Percentiles rank a stretch among this genome's conserved stretches.
These are phyloP conservation scores for Colletotrichum tanaceti DNA, from an alignment of 2,329 filamentous ascomycete genomes.

Conservation along the genomic window DNA sequence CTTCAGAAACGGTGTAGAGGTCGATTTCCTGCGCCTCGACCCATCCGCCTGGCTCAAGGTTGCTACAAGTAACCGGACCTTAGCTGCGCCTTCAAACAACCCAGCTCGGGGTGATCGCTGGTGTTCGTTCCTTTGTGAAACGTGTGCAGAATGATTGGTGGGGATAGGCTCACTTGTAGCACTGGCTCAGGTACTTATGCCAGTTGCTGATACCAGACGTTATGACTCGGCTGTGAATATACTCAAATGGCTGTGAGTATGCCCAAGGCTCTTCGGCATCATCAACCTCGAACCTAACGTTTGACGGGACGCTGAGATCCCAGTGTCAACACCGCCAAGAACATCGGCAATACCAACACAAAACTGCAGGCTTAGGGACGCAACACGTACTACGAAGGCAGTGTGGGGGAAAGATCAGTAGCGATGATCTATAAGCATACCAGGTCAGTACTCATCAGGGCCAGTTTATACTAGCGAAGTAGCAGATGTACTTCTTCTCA, in stretches of 20 bases:
- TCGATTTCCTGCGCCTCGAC: conserved; percentile 49
- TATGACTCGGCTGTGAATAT: conserved; percentile 50
- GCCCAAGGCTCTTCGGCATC: conserved; percentile 51
- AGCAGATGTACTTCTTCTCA: too few relatives aligned
- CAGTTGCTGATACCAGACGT: conserved; percentile 54
- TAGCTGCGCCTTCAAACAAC: too few relatives aligned
- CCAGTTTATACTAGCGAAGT: too few relatives aligned
- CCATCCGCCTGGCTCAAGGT: conserved; percentile 55
- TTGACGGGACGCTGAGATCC: conserved; percentile 52
- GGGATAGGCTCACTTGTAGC: too few relatives aligned
- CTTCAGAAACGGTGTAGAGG: conserved; percentile 49
- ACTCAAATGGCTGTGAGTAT: conserved; percentile 48
- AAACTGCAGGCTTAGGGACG: too few relatives aligned
- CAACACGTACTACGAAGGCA: conserved; percentile 47
- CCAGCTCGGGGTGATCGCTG: too few relatives aligned
- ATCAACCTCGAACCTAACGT: conserved; percentile 57
- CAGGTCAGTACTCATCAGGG: too few relatives aligned
- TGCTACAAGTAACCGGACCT: too few relatives aligned
- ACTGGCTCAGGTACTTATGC: conserved; percentile 14
- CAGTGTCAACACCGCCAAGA: too few relatives aligned
- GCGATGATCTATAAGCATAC: conserved; percentile 44
- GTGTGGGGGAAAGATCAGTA: conserved; percentile 51
- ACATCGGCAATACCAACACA: too few relatives aligned
- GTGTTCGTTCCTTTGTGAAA: too few relatives aligned
- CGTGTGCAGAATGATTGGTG: too few relatives aligned